Conservation (phyloP, 257 asterid species). For the Petunia secreta region DNA sequence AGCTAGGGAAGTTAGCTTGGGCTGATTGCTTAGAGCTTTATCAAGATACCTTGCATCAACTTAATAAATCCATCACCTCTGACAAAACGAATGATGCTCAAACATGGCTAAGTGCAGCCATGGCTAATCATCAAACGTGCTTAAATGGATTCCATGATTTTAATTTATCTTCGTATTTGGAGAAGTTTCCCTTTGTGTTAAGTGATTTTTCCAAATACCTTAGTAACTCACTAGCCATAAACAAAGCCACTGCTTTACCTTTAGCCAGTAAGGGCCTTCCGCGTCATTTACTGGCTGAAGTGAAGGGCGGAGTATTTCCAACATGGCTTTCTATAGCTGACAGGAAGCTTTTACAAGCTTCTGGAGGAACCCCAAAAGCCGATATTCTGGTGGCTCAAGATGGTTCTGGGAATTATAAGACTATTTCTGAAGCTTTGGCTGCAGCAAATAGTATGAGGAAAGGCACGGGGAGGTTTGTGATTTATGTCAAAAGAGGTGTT, state of each 20-base stretch:
- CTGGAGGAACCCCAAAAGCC: constrained; percentile 28
- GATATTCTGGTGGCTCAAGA: constrained; percentile 66
- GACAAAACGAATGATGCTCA: constrained; percentile 42
- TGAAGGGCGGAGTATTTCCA: constrained; percentile 37
- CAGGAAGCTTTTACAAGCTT: constrained; percentile 45
- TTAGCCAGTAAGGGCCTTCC: constrained; percentile 26
- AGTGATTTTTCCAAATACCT: constrained; percentile 42
- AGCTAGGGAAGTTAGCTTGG: constrained; percentile 55
- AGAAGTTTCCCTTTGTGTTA: constrained; percentile 25
- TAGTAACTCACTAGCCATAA: constrained; percentile 67
- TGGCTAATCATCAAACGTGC: constrained; percentile 67
- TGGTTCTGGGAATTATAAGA: constrained; percentile 60
- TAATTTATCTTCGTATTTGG: constrained; percentile 37
- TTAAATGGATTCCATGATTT: constrained; percentile 59
- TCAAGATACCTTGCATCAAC: constrained; percentile 46
- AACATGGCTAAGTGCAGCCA: constrained; percentile 72
- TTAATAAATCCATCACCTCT: constrained; percentile 32
- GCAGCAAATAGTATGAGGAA: constrained; percentile 38
- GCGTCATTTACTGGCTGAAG: constrained; percentile 25
- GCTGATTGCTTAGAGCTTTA: constrained; percentile 57
- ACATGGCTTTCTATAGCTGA: constrained; percentile 49
- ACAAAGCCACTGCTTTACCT: constrained; percentile 36
- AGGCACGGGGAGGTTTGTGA: constrained; percentile 47
- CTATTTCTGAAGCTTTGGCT: constrained; percentile 54
- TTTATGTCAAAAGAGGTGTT: constrained; percentile 63